Evolutionary conservation across 1,284 basidiomycete species (phyloP), one percentile per base, ranked within the genome.

Genomic region (Austroboletus niveus): DNA sequence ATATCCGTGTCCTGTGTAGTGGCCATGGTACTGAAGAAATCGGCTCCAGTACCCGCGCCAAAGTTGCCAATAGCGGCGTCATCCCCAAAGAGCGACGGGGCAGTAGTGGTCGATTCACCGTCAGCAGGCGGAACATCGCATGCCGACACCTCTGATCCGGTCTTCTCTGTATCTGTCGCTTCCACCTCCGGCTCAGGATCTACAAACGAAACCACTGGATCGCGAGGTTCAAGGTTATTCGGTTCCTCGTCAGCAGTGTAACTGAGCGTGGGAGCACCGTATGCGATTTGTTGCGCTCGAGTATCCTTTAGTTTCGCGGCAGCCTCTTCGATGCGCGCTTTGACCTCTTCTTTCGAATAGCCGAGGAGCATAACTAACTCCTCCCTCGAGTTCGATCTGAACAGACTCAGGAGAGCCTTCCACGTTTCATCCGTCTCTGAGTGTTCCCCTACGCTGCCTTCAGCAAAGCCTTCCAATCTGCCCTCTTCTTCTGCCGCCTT

Each of bases 351-450:
- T 71, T 96, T 96, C 10, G 92, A 94, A 70, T 97, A 98, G 1
- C 96, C 96, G 22, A 99, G 82, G 1, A 98, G 75, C 1, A 87
- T 87, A 43, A 99, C 87, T 11, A 99, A 79, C 69, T 98, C 94
- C 35, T 96, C 92, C 52, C 91, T 78, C 14, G 91, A 93, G 69
- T 95, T 83, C 1, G 94, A 86, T 57, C 85, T 84, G 82, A 98
- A 98, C 31, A 99, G 74, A 54, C 92, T 93, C 53, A 89, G 73
- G 20, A 98, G 74, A 4, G 94, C 89, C 66, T 90, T 95, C 96
- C 96, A 99, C 20, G 79, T 84, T 29, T 82, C 65, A 42, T 54
- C 81, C n/a, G 73, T 71, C 20, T 72, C 72, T 30, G 74, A 71
- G 22, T 72, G 72, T 9, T 59, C 68, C 20, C 67, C 75, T 3